A percentile compares a stretch with the other conserved stretches of the same genome.
phyloP scores from a whole-genome alignment of 78 protist genomes.

The Dictyostelium citrinum region DNA sequence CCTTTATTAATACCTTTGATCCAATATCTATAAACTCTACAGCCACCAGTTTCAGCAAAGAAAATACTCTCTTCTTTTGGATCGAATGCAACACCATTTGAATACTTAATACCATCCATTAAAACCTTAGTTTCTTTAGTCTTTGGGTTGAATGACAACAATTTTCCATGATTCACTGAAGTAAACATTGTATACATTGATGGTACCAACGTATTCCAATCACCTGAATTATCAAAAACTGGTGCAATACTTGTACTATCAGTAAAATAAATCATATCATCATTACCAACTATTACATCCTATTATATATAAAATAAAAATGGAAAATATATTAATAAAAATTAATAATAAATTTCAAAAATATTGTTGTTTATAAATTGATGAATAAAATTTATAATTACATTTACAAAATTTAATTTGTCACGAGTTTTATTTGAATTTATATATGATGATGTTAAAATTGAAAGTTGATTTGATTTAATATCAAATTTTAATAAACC shows the following conservation, averaged over 20 bases:
- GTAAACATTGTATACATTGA: background rate
- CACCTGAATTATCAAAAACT: conserved; percentile 7
- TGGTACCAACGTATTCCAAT: conserved; percentile 14
- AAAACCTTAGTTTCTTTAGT: conserved; percentile 23
- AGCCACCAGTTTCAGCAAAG: conserved; percentile 11
- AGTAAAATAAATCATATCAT: conserved; percentile 46
- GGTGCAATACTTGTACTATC: conserved; percentile 5
- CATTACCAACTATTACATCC: conserved; percentile 1
- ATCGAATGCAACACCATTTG: conserved; percentile 49
- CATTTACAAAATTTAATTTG: conserved; percentile 29
- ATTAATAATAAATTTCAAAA: no score
- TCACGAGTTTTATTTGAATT: background rate
- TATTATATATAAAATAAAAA: background rate
- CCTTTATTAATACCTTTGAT: conserved; percentile 37
- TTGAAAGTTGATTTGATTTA: background rate
- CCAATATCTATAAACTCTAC: conserved; percentile 31
- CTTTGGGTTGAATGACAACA: conserved; percentile 36
- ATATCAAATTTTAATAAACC: conserved; percentile 27
- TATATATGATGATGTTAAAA: background rate
- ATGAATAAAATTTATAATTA: no score
- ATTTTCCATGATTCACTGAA: background rate
- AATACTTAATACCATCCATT: background rate
- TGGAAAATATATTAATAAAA: background rate
- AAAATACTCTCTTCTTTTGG: conserved; percentile 24
- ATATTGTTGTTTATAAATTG: no score